Percentiles rank a stretch among this genome's conserved stretches.
Conservation (phyloP, 345 rosid genomes). For the Eucalyptus guilfoylei region DNA sequence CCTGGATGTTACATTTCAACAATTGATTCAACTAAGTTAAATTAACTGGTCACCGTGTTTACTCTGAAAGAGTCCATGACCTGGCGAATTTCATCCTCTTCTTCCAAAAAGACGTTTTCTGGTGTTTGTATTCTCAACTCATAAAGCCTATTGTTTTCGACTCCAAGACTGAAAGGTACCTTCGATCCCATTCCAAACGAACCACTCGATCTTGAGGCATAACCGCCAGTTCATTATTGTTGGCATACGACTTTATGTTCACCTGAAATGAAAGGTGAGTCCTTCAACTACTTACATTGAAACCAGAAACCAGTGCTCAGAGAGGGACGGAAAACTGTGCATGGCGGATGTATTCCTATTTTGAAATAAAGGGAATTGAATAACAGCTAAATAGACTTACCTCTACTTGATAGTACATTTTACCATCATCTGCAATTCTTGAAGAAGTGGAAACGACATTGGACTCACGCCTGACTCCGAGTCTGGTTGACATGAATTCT, state of each 20-base stretch:
- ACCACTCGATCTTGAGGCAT: slow-evolving; percentile 84
- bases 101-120: slow-evolving; percentile 72
- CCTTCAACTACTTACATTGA: neutral
- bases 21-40: neutral
- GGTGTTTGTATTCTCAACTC: slow-evolving; percentile 89
- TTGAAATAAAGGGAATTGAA: neutral
- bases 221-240: slow-evolving; percentile 83
- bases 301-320: neutral
- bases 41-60: slow-evolving; percentile 39
- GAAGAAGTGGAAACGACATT: slow-evolving; percentile 65
- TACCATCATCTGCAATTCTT: slow-evolving; percentile 84
- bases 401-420: slow-evolving; percentile 83
- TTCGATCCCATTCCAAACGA: slow-evolving; percentile 80
- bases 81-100: slow-evolving; percentile 69
- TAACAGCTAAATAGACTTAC: slow-evolving; percentile 10
- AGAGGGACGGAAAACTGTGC: neutral
- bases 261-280: slow-evolving; percentile 22
- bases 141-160: slow-evolving; percentile 74
- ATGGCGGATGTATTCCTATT: neutral
- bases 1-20: neutral
- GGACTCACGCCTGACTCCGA: slow-evolving; percentile 71
- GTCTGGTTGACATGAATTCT: slow-evolving; percentile 96
- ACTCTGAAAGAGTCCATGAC: slow-evolving; percentile 93
- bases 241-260: slow-evolving; percentile 86
- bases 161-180: slow-evolving; percentile 85